Percentiles rank a stretch among this genome's conserved stretches.
Conservation (phyloP, 73 alveolate species). For the Paramecium octaurelia region DNA sequence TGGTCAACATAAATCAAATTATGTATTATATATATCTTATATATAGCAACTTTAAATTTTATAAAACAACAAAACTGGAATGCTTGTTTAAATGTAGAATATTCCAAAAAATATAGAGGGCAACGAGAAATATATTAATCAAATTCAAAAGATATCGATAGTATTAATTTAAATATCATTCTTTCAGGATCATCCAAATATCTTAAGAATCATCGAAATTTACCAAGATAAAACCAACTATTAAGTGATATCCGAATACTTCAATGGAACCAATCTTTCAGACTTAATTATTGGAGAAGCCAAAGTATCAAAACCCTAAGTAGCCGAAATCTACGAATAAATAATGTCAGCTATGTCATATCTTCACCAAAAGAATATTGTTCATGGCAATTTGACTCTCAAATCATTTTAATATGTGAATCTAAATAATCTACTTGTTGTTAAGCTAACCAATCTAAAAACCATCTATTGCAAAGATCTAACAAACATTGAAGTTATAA, state of each 20-base stretch:
- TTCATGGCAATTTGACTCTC: background rate
- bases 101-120: background rate
- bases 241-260: background rate
- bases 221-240: background rate
- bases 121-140: background rate
- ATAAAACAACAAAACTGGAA: background rate
- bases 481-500: background rate
- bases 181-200: constrained; percentile 17
- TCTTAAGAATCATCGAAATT: background rate
- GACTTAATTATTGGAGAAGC: background rate
- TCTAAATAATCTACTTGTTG: background rate
- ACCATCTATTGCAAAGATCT: background rate
- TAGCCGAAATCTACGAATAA: background rate
- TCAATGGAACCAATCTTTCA: background rate
- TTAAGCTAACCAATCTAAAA: background rate
- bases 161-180: background rate
- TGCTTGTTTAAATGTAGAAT: background rate
- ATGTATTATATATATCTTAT: background rate
- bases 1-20: background rate
- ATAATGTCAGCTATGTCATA: background rate
- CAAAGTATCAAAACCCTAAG: background rate
- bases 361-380: background rate
- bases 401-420: background rate
- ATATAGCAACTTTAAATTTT: background rate
- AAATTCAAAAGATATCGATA: background rate